Evolutionary conservation across 345 rosid species (phyloP), one percentile per base, ranked within the genome.

Genomic region (Eucalyptus lansdowneana): DNA sequence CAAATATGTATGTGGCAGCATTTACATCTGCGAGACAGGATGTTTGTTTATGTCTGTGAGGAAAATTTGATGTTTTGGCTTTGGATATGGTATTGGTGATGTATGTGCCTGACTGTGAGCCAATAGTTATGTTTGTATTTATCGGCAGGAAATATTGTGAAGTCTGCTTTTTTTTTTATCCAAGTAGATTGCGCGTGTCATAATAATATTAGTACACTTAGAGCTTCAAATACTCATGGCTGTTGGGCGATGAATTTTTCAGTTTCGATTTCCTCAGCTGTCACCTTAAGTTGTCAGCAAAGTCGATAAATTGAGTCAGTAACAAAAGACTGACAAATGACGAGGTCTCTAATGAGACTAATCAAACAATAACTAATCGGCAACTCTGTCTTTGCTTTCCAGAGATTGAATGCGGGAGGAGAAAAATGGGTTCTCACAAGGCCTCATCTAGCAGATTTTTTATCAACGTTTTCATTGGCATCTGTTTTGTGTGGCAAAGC

Each of bases 401-500:
- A 37, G 87, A 56, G 80, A 54, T 89, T 91, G 94, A 86, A 92
- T 92, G 93, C 90, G 88, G 94, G 92, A 92, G 92, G 87, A 86
- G 89, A 90, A 93, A 90, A 83, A 94, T 94, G 96, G 91, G 89
- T 89, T 92, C 87, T 86, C 76, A 90, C 92, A 93, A 91, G 91
- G 87, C 90, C 40, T 91, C 94, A 29, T 89, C 90, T 16, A 88
- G 86, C 86, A 88, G 91, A 86, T 87, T 92, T 87, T 40, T 93
- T 29, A 90, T 92, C 88, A 89, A 88, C 83, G 88, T 94, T 86
- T 91, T 95, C 89, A 34, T 94, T 50, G 94, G 94, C 80, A 76
- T 92, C 91, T 93, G 89, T 88, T 93, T 91, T 87, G 88, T 90
- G 29, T 87, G 56, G 91, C 95, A 93, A 90, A 95, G 91, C 90